These are phyloP conservation scores for Coemansia sp. DNA, from an alignment of 192 early-diverging fungal species.

Conservation along the genomic window DNA sequence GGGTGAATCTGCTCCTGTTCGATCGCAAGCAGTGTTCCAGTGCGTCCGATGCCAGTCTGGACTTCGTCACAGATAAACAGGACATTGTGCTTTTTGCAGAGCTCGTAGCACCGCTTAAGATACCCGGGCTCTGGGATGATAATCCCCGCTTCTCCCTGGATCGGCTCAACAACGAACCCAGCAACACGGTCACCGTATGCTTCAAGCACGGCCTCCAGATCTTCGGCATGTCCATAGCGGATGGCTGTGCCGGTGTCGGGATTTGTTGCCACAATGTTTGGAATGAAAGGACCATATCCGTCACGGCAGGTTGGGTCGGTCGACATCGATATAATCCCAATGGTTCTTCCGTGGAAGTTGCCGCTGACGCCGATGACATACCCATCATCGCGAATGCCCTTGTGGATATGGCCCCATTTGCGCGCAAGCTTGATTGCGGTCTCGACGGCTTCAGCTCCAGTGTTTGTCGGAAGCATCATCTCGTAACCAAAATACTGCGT, in stretches of 20 bases:
- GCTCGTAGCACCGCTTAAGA: constrained; percentile 77
- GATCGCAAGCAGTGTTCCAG: constrained; percentile 90
- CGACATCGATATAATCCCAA: constrained; percentile 91
- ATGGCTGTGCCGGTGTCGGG: constrained; percentile 69
- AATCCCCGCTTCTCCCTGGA: constrained; percentile 99
- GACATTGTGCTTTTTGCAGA: constrained; percentile 98
- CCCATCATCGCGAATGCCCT: constrained; percentile 77
- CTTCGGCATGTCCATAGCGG: constrained; percentile 82
- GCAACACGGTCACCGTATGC: constrained; percentile 80
- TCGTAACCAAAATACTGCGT: constrained; percentile 94
- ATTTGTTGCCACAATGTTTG: constrained; percentile 78
- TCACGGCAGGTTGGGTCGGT: constrained; percentile 82
- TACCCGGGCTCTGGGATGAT: constrained; percentile 93
- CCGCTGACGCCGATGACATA: constrained; percentile 81
- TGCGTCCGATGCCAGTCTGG: constrained; percentile 94
- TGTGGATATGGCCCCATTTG: constrained; percentile 94
- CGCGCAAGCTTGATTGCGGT: constrained; percentile 97
- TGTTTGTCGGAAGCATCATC: constrained; percentile 99
- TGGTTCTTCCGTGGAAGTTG: constrained; percentile 98
- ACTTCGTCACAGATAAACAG: constrained; percentile 98
- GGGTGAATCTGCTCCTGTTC: constrained; percentile 92
- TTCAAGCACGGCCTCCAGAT: constrained; percentile 84
- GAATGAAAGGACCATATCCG: constrained; percentile 95
- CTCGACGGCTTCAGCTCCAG: constrained; percentile 98
- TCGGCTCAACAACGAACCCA: constrained; percentile 97